A percentile compares a stretch with the other conserved stretches of the same genome.
Evolutionary conservation across 352 stramenopile genomes (phyloP).

Genomic region (Pythium diclinum): DNA sequence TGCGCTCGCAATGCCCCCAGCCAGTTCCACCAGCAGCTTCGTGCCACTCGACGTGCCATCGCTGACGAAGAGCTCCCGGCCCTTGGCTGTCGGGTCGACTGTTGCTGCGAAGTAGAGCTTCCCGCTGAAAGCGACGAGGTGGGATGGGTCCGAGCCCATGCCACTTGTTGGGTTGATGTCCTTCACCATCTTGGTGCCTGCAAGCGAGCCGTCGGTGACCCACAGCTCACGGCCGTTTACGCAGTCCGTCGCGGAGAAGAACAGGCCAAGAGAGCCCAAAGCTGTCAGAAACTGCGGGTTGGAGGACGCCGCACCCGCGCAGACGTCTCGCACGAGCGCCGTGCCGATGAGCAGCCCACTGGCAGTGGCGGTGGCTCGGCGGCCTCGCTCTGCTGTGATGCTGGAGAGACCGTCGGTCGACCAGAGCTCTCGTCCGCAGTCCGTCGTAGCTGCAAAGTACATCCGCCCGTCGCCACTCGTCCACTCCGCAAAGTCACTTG

Average conservation of each 20-base stretch:
- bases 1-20: constrained; percentile 26
- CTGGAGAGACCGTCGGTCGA: constrained; percentile 45
- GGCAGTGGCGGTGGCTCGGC: not conserved
- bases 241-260: constrained; percentile 71
- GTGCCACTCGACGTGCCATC: constrained; percentile 50
- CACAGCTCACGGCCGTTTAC: constrained; percentile 68
- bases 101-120: constrained; percentile 44
- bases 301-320: constrained; percentile 34
- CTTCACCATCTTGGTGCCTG: constrained; percentile 44
- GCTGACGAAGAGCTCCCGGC: constrained; percentile 56
- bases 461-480: constrained; percentile 33
- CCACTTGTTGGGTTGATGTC: constrained; percentile 39
- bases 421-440: constrained; percentile 67
- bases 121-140: constrained; percentile 34
- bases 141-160: constrained; percentile 38
- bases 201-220: constrained; percentile 40
- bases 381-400: constrained; percentile 23
- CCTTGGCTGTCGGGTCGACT: constrained; percentile 15
- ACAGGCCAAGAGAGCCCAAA: constrained; percentile 35
- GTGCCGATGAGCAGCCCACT: constrained; percentile 30
- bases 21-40: constrained; percentile 34
- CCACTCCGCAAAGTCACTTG: constrained; percentile 45
- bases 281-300: constrained; percentile 46
- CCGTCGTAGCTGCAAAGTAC: constrained; percentile 51
- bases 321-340: constrained; percentile 54